Evolutionary conservation across 2,329 filamentous ascomycete genomes (phyloP), one percentile per base, ranked within the genome.

Genomic region (Aaosphaeria pasadenensis): DNA sequence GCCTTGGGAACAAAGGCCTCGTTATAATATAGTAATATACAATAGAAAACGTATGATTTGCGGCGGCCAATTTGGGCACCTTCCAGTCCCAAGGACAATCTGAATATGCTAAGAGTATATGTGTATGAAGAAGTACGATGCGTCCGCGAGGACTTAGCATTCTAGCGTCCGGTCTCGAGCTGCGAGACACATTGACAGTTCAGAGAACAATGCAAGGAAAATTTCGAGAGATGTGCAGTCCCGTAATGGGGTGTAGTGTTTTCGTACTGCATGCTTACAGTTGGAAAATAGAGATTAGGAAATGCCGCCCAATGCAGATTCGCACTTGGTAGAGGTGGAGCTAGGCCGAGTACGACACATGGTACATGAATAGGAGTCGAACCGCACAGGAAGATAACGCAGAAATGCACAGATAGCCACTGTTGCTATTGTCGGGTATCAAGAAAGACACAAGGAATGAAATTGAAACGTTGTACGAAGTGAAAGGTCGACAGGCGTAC

Each of bases 81-180:
- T 24, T 24, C 17, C 17, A 24, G 17, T 24, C 17, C 17, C 17
- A 24, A 24, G 17, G 17, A 24, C 17, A 24, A 24, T 24, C 17
- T 24, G 17, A 24, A 24, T 24, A 24, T 24, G 17, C 17, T 24
- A 24, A 24, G 17, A 24, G 17, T 24, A 24, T 24, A 24, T 24
- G 17, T 24, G 17, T 24, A 24, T 24, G 17, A 24, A 24, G 17
- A 24, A 24, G 17, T 24, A 24, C 17, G 17, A 24, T 36, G 40
- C 29, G 41, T 54, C 56, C 49, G 46, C 43, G 56, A 54, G 48
- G 56, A 54, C 46, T 28, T 30, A 29, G 24, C 42, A 45, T 29
- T 59, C 56, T 59, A 59, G 39, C 7, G 7, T 40, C 9, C 7
- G 7, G 39, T 40, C 9, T 40, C 11, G 17, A 17, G 39, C 17